These are phyloP conservation scores for Tetrapisispora namnaoensis DNA, from an alignment of 805 yeast genomes.

Conservation along the genomic window DNA sequence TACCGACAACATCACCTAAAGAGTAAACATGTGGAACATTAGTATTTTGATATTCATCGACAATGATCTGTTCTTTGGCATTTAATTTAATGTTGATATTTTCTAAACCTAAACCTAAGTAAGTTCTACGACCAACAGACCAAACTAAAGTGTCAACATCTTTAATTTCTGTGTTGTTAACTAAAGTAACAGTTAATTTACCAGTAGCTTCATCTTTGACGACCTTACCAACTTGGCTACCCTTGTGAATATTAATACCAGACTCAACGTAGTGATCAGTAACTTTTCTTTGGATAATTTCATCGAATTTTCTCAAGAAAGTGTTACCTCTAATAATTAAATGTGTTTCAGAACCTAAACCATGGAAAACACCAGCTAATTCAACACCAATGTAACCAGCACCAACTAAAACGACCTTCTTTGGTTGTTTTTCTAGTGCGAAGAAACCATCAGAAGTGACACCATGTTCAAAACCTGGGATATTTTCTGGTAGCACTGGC, in stretches of 20 bases:
- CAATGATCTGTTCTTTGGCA: slow-evolving; percentile 53
- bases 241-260: slow-evolving; percentile 75
- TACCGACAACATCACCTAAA: slow-evolving; percentile 90
- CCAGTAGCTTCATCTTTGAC: slow-evolving; percentile 39
- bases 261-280: slow-evolving; percentile 71
- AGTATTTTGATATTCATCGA: slow-evolving; percentile 84
- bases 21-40: slow-evolving; percentile 63
- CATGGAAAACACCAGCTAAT: slow-evolving; percentile 87
- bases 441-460: slow-evolving; percentile 89
- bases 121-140: slow-evolving; percentile 88
- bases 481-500: slow-evolving; percentile 54
- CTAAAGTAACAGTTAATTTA: slow-evolving; percentile 39
- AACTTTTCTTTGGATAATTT: slow-evolving; percentile 63
- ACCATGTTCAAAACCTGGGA: slow-evolving; percentile 78
- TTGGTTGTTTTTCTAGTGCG: slow-evolving; percentile 70
- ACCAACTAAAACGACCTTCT: slow-evolving; percentile 89
- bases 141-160: slow-evolving; percentile 83
- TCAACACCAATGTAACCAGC: slow-evolving; percentile 98
- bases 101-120: slow-evolving; percentile 65
- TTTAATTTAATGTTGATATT: slow-evolving; percentile 61
- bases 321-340: slow-evolving; percentile 85
- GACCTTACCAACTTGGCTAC: slow-evolving; percentile 40
- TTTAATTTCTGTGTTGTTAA: slow-evolving; percentile 33
- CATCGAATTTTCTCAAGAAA: slow-evolving; percentile 82
- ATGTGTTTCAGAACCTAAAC: slow-evolving; percentile 78